Evolutionary conservation across 2,329 filamentous ascomycete species (phyloP), one percentile per base, ranked within the genome.

Genomic region (Fusarium sp.): DNA sequence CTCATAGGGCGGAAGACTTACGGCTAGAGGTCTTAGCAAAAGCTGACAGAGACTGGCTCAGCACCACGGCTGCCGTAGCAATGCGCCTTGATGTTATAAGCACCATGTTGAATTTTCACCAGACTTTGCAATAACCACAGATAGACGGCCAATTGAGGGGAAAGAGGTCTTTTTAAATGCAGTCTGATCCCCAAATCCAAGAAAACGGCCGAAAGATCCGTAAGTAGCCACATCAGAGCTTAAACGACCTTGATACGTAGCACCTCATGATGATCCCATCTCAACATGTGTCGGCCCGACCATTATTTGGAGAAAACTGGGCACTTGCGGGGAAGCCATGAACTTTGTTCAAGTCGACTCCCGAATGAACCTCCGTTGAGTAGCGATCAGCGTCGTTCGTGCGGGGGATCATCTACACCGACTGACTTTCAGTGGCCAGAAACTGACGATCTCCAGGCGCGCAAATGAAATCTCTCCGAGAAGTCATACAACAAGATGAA

Each of bases 271-370:
- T 45, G 43, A 49, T 62, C 57, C 27, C 20, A 32, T 40, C 15
- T 44, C 6, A 41, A 32, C 17, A 17, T 7, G 22, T n/a, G 5
- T 46, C 59, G 61, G 61, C 15, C 61, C 60, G 61, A 64, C 22
- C 25, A 10, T 33, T 22, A 58, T 30, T 58, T 64, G 59, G 45
- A 57, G 61, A 52, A 60, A 43, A 57, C 52, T 47, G 52, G 56
- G 51, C 15, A 43, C 25, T 27, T 49, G 44, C 37, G 60, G 49
- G 44, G 44, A 49, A n/a, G 19, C 10, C 11, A 5, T 45, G 15
- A 39, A 15, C 7, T 46, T 33, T 5, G 2, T 22, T 7, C 19
- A 6, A 6, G 11, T 11, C 8, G 41, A 27, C 20, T 41, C 20
- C 53, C 61, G 60, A 64, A 30, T 41, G 56, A 44, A 47, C 47